These are phyloP conservation scores for Phytophthora ramorum DNA, from an alignment of 352 stramenopile species.

Conservation along the genomic window DNA sequence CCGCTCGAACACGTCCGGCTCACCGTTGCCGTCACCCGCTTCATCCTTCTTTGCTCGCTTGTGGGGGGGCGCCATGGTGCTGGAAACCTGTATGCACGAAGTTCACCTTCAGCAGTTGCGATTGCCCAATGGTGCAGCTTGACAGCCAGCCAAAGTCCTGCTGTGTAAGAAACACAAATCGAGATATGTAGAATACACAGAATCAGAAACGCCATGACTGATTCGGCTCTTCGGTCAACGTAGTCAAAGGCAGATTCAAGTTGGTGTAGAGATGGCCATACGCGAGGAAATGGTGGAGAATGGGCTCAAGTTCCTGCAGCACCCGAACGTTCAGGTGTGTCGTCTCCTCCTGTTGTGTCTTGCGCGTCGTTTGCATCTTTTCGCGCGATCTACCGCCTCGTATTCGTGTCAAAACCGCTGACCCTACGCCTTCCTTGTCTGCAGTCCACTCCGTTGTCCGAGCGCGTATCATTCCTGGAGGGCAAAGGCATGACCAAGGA, in stretches of 20 bases:
- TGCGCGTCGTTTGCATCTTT: neutral
- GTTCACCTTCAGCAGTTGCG: slow-evolving; percentile 4
- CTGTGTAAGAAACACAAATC: neutral
- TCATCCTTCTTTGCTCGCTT: slow-evolving; percentile 41
- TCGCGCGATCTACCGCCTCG: neutral
- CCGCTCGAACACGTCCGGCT: slow-evolving; percentile 21
- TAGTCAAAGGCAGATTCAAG: slow-evolving; percentile 30
- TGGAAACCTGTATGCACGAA: neutral
- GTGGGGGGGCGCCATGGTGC: slow-evolving; percentile 24
- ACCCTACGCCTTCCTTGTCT: neutral
- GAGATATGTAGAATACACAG: neutral
- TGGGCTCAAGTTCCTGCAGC: slow-evolving; percentile 83
- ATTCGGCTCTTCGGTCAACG: slow-evolving; percentile 6
- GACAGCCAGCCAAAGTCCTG: slow-evolving; percentile 26
- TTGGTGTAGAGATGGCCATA: slow-evolving; percentile 36
- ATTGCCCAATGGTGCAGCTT: slow-evolving; percentile 14
- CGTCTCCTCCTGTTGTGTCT: neutral
- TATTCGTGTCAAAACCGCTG: slow-evolving; percentile 3
- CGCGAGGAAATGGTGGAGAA: slow-evolving; percentile 80
- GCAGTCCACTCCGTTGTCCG: slow-evolving; percentile 68
- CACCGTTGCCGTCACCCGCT: slow-evolving; percentile 8
- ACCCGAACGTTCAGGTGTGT: slow-evolving; percentile 80
- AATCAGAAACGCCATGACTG: neutral
- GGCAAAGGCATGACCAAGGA: slow-evolving; percentile 85
- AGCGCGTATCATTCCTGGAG: slow-evolving; percentile 82